These are phyloP conservation scores for Cardiospermum halicacabum DNA, from an alignment of 345 rosid species.

Conservation along the genomic window DNA sequence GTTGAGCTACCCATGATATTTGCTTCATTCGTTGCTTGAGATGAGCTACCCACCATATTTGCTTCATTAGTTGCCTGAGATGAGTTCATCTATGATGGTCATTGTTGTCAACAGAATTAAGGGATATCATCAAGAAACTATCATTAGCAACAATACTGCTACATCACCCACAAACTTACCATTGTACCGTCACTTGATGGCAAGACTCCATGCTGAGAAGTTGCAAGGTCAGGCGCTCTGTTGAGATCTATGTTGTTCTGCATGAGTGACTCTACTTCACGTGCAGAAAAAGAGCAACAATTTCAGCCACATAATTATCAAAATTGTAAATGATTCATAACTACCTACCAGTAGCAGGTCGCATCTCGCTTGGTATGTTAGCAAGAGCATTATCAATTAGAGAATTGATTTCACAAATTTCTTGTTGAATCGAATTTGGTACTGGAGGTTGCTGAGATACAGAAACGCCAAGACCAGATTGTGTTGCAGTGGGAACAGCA, in stretches of 20 bases:
- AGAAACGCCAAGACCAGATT: constrained; percentile 31
- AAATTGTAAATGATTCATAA: constrained; percentile 3
- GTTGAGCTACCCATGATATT: no score
- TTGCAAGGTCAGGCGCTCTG: constrained; percentile 34
- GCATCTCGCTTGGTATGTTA: constrained; percentile 49
- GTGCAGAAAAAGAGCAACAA: constrained; percentile 22
- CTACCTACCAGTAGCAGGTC: constrained; percentile 43
- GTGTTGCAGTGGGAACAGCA: constrained; percentile 25
- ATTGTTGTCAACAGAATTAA: constrained; percentile 10
- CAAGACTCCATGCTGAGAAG: constrained; percentile 12
- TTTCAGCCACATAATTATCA: constrained; percentile 9
- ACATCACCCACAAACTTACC: constrained; percentile 34
- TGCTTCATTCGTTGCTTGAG: constrained; percentile 33
- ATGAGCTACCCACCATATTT: constrained; percentile 26
- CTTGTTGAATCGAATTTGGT: constrained; percentile 32
- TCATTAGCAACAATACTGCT: neutral
- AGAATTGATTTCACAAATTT: constrained; percentile 41
- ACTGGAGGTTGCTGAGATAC: constrained; percentile 29
- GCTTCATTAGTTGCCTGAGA: constrained; percentile 19
- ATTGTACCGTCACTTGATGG: constrained; percentile 31
- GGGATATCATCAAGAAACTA: constrained; percentile 3
- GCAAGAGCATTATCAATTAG: constrained; percentile 38
- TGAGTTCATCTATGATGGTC: constrained; percentile 31
- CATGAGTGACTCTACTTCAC: constrained; percentile 24
- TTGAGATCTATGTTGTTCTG: constrained; percentile 19